Evolutionary conservation across 1,284 basidiomycete genomes (phyloP).

Genomic region (Trichosporon ovoides): DNA sequence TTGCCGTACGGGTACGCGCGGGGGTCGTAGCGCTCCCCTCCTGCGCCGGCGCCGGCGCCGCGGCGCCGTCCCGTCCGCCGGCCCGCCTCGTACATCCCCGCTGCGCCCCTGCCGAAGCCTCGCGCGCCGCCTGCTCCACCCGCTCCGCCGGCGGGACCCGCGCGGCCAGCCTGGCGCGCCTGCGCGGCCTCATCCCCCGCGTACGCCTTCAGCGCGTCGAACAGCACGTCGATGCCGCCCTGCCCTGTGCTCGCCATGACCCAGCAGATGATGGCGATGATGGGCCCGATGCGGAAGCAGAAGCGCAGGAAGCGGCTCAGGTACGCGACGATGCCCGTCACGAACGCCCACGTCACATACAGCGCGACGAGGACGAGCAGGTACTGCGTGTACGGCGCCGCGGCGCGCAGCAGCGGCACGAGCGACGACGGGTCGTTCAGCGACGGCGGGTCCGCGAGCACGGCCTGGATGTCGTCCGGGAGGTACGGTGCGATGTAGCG

Average conservation of each 20-base stretch:
- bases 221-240: constrained; percentile 37
- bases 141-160: not conserved
- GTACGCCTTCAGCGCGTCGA: constrained; percentile 36
- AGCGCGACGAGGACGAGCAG: constrained; percentile 35
- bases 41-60: too few relatives aligned
- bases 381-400: constrained; percentile 36
- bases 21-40: not conserved
- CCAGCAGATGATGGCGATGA: constrained; percentile 39
- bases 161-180: not conserved
- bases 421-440: constrained; percentile 34
- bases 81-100: not conserved
- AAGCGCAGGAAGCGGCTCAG: constrained; percentile 40
- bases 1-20: not conserved
- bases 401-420: constrained; percentile 29
- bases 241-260: constrained; percentile 43
- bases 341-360: constrained; percentile 38
- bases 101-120: too few relatives aligned
- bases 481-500: constrained; percentile 28
- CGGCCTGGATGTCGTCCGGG: constrained; percentile 29
- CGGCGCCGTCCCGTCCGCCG: not conserved
- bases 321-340: constrained; percentile 34
- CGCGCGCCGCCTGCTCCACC: too few relatives aligned
- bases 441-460: constrained; percentile 34
- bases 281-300: constrained; percentile 35
- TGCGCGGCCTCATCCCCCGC: constrained; percentile 23